Evolutionary conservation across 768 basidiomycete genomes (phyloP).

Genomic region (Agrocybe chaxingu): DNA sequence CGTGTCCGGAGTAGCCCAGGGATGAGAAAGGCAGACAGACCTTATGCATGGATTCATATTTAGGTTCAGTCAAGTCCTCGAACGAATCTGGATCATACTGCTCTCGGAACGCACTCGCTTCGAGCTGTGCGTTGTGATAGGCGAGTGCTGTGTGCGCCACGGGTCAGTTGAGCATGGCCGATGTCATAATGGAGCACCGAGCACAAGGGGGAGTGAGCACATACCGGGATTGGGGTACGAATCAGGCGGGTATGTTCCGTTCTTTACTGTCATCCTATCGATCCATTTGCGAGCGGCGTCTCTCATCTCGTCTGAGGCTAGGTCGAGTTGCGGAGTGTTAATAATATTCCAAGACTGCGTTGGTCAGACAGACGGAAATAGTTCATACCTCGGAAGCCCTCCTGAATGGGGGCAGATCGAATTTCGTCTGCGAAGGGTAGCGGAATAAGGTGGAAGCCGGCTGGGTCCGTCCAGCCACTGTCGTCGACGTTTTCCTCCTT

Average conservation of each 20-base stretch:
- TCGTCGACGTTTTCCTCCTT: slow-evolving; percentile 72
- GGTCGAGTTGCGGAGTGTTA: slow-evolving; percentile 6
- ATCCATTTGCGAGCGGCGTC: slow-evolving; percentile 72
- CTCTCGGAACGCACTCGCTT: slow-evolving; percentile 91
- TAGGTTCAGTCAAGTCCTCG: slow-evolving; percentile 81
- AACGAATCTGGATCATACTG: slow-evolving; percentile 77
- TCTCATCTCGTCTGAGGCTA: slow-evolving; percentile 68
- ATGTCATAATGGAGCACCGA: background rate
- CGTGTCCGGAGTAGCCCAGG: background rate
- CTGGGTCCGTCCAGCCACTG: slow-evolving; percentile 75
- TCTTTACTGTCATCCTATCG: slow-evolving; percentile 73
- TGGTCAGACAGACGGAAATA: background rate
- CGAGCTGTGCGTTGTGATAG: slow-evolving; percentile 85
- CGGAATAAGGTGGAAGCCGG: slow-evolving; percentile 90
- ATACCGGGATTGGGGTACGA: slow-evolving; percentile 89
- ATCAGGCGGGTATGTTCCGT: slow-evolving; percentile 83
- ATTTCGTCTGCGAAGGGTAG: slow-evolving; percentile 97
- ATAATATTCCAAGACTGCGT: background rate
- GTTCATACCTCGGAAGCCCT: slow-evolving; percentile 56
- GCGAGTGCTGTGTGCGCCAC: slow-evolving; percentile 56
- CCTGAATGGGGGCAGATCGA: slow-evolving; percentile 68
- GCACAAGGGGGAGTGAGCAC: slow-evolving; percentile 18
- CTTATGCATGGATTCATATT: slow-evolving; percentile 75
- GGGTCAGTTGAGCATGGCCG: slow-evolving; percentile 2
- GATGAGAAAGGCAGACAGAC: slow-evolving; percentile 30